Conservation (phyloP, 345 rosid species). For the Boechera divaricarpa region DNA sequence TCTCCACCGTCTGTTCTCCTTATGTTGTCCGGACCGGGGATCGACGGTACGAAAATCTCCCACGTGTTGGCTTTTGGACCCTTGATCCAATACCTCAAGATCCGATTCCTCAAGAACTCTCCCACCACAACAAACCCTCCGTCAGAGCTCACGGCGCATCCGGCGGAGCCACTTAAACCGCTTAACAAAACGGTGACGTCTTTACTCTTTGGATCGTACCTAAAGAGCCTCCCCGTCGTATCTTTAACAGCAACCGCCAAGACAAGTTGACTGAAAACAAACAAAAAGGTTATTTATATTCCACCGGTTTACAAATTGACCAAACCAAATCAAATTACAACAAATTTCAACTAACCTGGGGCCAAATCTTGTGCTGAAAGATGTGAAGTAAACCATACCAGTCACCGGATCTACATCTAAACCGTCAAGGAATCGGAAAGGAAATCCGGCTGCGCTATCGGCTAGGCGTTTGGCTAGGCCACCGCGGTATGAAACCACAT, state of each 20-base stretch:
- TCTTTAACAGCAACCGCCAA: conserved; percentile 43
- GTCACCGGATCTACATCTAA: conserved; percentile 48
- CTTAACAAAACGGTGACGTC: conserved; percentile 36
- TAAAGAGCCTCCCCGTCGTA: conserved; percentile 39
- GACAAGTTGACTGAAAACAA: conserved; percentile 31
- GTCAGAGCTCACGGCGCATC: conserved; percentile 43
- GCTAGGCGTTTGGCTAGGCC: conserved; percentile 47
- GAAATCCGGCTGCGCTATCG: conserved; percentile 34
- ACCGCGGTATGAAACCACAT: conserved; percentile 45
- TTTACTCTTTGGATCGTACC: conserved; percentile 41
- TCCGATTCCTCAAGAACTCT: conserved; percentile 36
- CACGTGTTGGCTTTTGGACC: conserved; percentile 44
- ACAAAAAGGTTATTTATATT: neutral
- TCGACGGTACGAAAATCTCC: conserved; percentile 35
- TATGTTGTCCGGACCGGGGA: conserved; percentile 40
- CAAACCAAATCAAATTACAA: neutral
- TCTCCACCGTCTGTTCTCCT: conserved; percentile 44
- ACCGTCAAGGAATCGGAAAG: conserved; percentile 45
- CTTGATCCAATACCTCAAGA: conserved; percentile 42
- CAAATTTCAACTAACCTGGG: conserved; percentile 24
- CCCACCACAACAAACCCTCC: conserved; percentile 40
- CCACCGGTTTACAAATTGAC: neutral
- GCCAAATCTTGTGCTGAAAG: conserved; percentile 46
- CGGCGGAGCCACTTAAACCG: conserved; percentile 41
- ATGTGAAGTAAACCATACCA: conserved; percentile 51